phyloP scores from a whole-genome alignment of 2,329 filamentous ascomycete genomes.

The Ophiosphaerella narmari region DNA sequence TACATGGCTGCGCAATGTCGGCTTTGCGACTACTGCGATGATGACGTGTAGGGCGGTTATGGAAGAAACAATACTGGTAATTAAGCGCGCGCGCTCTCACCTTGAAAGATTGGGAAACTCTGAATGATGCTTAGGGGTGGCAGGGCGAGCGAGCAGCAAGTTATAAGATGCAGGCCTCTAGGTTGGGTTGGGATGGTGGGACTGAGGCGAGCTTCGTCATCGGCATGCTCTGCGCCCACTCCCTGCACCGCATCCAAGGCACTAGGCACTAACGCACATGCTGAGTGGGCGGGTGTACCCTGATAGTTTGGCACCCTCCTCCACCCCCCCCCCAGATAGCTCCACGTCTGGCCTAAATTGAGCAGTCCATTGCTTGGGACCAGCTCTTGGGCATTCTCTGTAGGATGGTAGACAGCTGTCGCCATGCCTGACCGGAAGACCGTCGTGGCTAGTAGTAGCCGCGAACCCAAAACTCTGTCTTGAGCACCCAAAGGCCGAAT shows the following conservation, averaged over 20 bases:
- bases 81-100: background rate
- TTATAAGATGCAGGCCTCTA: conserved; percentile 15
- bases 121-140: background rate
- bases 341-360: background rate
- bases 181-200: conserved; percentile 12
- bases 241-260: conserved; percentile 11
- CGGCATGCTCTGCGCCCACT: conserved; percentile 7
- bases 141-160: conserved; percentile 9
- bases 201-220: conserved; percentile 37
- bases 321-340: background rate
- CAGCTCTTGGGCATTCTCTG: background rate
- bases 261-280: conserved; percentile 9
- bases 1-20: conserved; percentile 32
- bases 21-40: conserved; percentile 4
- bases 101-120: background rate
- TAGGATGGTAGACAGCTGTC: background rate
- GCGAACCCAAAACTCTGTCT: too few species aligned
- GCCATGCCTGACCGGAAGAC: background rate
- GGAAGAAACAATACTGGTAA: background rate
- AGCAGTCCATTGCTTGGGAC: background rate
- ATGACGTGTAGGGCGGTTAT: conserved; percentile 4
- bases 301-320: background rate
- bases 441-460: too few species aligned
- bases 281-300: conserved; percentile 14
- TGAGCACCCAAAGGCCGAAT: too few species aligned